A percentile compares a stretch with the other conserved stretches of the same genome.
These are phyloP conservation scores for Davidsoniella eucalypti DNA, from an alignment of 2,329 filamentous ascomycete species.

Conservation along the genomic window DNA sequence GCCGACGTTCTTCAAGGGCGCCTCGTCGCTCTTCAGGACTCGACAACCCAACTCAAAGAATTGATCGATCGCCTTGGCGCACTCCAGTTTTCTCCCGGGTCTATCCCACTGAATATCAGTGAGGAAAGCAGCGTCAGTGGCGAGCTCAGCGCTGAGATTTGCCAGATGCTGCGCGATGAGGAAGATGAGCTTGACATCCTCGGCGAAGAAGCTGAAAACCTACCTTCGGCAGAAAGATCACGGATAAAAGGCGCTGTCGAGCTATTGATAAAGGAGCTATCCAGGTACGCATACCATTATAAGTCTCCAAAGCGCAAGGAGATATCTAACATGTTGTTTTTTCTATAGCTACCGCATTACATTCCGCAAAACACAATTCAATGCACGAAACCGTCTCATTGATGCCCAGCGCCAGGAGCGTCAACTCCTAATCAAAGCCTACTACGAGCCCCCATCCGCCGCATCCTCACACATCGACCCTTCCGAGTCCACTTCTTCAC, in stretches of 20 bases:
- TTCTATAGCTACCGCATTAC: conserved; percentile 36
- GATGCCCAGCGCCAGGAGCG: conserved; percentile 60
- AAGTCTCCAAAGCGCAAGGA: background rate
- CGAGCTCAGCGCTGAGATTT: conserved; percentile 69
- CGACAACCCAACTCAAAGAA: conserved; percentile 37
- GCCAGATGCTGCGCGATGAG: conserved; percentile 56
- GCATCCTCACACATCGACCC: conserved; percentile 15
- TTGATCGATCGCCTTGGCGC: conserved; percentile 43
- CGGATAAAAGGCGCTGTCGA: conserved; percentile 50
- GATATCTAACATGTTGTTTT: background rate
- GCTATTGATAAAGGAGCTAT: conserved; percentile 53
- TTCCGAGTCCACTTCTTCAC: conserved; percentile 14
- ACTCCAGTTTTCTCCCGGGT: conserved; percentile 42
- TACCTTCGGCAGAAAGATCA: conserved; percentile 33
- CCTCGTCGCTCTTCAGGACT: conserved; percentile 43
- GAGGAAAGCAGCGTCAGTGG: conserved; percentile 40
- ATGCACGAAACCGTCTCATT: conserved; percentile 59
- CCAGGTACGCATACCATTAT: conserved; percentile 32
- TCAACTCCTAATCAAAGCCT: conserved; percentile 54
- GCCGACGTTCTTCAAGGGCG: conserved; percentile 46
- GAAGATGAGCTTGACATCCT: conserved; percentile 75
- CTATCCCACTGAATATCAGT: conserved; percentile 32
- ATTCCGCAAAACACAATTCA: conserved; percentile 69
- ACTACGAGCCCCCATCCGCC: conserved; percentile 29
- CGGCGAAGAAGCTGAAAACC: conserved; percentile 58